Conservation (phyloP, 2,329 filamentous ascomycete species). For the Fusarium domesticum region DNA sequence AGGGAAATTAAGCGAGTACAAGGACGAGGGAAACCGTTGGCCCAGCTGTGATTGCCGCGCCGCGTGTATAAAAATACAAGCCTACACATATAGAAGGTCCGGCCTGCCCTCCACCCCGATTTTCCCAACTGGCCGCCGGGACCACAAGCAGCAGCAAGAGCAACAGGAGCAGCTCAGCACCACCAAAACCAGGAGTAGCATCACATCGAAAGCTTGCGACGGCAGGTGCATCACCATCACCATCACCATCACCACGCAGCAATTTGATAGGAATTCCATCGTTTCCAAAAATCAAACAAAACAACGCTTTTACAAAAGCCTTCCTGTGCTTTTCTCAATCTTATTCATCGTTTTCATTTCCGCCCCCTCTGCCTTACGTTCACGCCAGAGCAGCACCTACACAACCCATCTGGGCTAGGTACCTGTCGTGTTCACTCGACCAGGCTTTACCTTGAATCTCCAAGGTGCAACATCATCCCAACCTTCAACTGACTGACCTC, state of each 20-base stretch:
- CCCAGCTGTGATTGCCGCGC: conserved; percentile 28
- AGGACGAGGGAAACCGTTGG: conserved; percentile 35
- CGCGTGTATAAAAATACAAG: conserved; percentile 47
- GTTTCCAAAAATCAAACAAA: no score
- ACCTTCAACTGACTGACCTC: conserved; percentile 9
- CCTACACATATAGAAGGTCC: conserved; percentile 44
- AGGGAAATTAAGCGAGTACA: conserved; percentile 39
- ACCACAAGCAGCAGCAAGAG: conserved; percentile 26
- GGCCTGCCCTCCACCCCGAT: conserved; percentile 44
- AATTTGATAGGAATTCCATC: no score
- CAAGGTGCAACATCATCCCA: conserved; percentile 1
- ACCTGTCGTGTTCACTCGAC: neutral
- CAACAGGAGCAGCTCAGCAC: conserved; percentile 16
- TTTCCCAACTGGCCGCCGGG: conserved; percentile 33
- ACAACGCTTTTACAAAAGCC: no score
- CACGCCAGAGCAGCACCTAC: no score
- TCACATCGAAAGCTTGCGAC: neutral
- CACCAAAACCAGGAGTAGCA: conserved; percentile 6
- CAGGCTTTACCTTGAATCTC: conserved; percentile 3
- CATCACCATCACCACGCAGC: no score
- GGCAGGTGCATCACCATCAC: neutral
- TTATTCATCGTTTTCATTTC: no score
- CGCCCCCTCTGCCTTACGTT: no score
- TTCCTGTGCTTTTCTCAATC: no score
- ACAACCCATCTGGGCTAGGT: no score